phyloP scores from a whole-genome alignment of 2,329 filamentous ascomycete species.

The Penicillium sp. region DNA sequence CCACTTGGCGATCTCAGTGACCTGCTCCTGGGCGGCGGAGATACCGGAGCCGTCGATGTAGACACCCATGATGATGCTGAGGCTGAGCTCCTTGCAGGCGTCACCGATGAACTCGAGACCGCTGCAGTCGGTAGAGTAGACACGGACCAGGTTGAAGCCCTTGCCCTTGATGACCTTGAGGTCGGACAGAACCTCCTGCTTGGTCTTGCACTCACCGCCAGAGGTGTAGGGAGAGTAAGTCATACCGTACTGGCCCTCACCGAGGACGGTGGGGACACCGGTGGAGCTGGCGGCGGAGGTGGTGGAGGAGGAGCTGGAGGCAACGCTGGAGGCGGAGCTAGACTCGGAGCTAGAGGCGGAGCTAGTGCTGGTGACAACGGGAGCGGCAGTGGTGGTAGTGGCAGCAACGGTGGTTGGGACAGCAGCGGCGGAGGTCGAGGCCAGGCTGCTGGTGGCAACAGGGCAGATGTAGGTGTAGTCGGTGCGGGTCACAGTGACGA shows the following conservation, averaged over 20 bases:
- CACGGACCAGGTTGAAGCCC: slow-evolving; percentile 71
- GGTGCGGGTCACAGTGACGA: slow-evolving; percentile 68
- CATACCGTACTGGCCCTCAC: slow-evolving; percentile 63
- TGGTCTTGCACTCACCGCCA: slow-evolving; percentile 62
- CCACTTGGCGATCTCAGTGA: slow-evolving; percentile 71
- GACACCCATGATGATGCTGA: slow-evolving; percentile 84
- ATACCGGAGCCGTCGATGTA: slow-evolving; percentile 69
- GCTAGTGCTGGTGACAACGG: slow-evolving; percentile 14
- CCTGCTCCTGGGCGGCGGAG: slow-evolving; percentile 68
- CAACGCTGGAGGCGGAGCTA: slow-evolving; percentile 10
- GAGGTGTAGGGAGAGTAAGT: slow-evolving; percentile 75
- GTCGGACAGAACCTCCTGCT: slow-evolving; percentile 59
- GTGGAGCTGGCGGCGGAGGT: slow-evolving; percentile 18
- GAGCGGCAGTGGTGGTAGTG: slow-evolving; percentile 18
- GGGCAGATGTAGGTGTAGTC: slow-evolving; percentile 71
- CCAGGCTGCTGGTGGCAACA: slow-evolving; percentile 50
- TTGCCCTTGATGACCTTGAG: slow-evolving; percentile 61
- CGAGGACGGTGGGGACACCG: slow-evolving; percentile 29
- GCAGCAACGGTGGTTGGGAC: slow-evolving; percentile 22
- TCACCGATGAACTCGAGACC: slow-evolving; percentile 73
- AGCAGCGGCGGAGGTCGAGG: slow-evolving; percentile 30
- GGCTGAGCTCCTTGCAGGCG: slow-evolving; percentile 63
- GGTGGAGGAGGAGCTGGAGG: slow-evolving; percentile 15
- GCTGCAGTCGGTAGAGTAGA: slow-evolving; percentile 91
- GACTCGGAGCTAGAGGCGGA: slow-evolving; percentile 13